A percentile compares a stretch with the other conserved stretches of the same genome.
Conservation (phyloP, 371 early-diverging fungal species). For the Syncephalastrum racemosum region DNA sequence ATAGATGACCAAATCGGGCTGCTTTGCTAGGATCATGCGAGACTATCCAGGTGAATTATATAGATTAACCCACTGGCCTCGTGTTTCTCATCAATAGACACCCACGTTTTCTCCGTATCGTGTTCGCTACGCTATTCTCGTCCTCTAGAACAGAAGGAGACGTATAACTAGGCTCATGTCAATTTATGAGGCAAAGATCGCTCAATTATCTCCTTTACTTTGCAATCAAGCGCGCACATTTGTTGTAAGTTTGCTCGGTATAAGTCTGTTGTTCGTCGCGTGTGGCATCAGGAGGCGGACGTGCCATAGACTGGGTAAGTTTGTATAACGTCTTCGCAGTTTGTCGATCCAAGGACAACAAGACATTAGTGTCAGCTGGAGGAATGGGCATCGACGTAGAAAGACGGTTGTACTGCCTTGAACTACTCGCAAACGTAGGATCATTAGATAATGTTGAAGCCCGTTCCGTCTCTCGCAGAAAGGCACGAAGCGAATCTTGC, state of each 20-base stretch:
- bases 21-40: constrained; percentile 58
- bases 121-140: constrained; percentile 61
- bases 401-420: constrained; percentile 6
- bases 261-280: constrained; percentile 14
- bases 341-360: constrained; percentile 8
- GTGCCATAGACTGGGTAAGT: constrained; percentile 12
- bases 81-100: background rate
- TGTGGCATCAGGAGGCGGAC: constrained; percentile 5
- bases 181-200: background rate
- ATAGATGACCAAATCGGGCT: constrained; percentile 65
- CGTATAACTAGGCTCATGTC: constrained; percentile 46
- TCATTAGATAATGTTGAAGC: background rate
- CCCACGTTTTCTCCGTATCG: constrained; percentile 69
- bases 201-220: constrained; percentile 27
- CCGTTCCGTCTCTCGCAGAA: constrained; percentile 9
- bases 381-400: constrained; percentile 1
- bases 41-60: constrained; percentile 26
- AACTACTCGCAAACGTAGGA: background rate
- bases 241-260: constrained; percentile 32
- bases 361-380: constrained; percentile 3
- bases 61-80: background rate
- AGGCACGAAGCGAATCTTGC: constrained; percentile 13
- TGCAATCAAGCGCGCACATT: constrained; percentile 42
- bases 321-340: constrained; percentile 15
- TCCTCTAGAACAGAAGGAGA: constrained; percentile 60